Evolutionary conservation across 305 asterid genomes (phyloP).

Genomic region (Fraxinus baroniana): DNA sequence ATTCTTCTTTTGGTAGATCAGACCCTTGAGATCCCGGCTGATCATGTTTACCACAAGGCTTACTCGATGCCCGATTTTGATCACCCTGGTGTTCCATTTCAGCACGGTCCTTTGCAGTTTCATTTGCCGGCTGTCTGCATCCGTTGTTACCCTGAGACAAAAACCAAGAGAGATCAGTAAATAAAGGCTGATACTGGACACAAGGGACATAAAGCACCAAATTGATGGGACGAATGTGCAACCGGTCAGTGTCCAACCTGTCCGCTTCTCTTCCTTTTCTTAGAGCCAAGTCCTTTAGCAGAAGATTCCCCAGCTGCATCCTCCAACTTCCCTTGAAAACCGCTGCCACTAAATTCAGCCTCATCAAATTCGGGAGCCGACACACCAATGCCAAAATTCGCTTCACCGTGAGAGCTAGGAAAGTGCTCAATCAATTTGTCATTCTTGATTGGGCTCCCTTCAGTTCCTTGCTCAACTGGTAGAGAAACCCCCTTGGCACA

Average conservation of each 20-base stretch:
- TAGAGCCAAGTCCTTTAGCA: constrained; percentile 46
- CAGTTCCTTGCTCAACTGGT: constrained; percentile 28
- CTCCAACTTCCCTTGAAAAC: constrained; percentile 52
- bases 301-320: constrained; percentile 44
- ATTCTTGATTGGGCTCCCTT: constrained; percentile 49
- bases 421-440: constrained; percentile 42
- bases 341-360: constrained; percentile 68
- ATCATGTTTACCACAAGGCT: constrained; percentile 56
- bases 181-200: background rate
- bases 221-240: background rate
- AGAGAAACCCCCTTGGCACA: constrained; percentile 37
- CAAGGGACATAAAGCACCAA: constrained; percentile 16
- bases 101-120: constrained; percentile 32
- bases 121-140: constrained; percentile 34
- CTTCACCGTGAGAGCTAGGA: constrained; percentile 45
- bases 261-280: constrained; percentile 72
- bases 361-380: constrained; percentile 62
- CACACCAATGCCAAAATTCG: constrained; percentile 38
- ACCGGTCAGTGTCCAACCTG: constrained; percentile 42
- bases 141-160: constrained; percentile 41
- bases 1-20: constrained; percentile 77
- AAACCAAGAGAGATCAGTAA: background rate
- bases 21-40: constrained; percentile 76
- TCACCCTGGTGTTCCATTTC: constrained; percentile 50
- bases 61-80: constrained; percentile 41